Percentiles rank a stretch among this genome's conserved stretches.
phyloP scores from a whole-genome alignment of 2,329 filamentous ascomycete species.

The Lecanosticta acicola region DNA sequence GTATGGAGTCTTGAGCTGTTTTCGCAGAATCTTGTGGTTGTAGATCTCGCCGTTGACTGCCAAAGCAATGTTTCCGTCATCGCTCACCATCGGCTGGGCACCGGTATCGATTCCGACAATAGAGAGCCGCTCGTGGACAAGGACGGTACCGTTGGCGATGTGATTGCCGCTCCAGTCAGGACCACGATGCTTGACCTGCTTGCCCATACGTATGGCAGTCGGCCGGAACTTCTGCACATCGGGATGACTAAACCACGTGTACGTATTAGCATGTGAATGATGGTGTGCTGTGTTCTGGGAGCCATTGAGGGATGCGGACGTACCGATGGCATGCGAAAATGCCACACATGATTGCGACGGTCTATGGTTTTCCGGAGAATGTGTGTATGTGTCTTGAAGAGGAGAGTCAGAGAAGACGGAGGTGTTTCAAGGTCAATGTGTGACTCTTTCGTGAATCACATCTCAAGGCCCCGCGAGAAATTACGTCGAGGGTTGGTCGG shows the following conservation, averaged over 20 bases:
- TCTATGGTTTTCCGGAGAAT: not conserved
- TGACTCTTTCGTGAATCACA: no score
- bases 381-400: not conserved
- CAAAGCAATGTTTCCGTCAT: conserved; percentile 79
- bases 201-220: conserved; percentile 84
- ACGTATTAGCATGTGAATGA: conserved; percentile 16
- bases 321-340: conserved; percentile 89
- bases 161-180: conserved; percentile 95
- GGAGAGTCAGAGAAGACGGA: not conserved
- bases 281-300: conserved; percentile 42
- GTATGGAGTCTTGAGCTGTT: conserved; percentile 74
- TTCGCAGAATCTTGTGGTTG: conserved; percentile 94
- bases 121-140: conserved; percentile 94
- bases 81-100: conserved; percentile 90
- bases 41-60: conserved; percentile 99
- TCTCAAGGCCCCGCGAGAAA: no score
- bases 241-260: conserved; percentile 60
- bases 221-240: conserved; percentile 97
- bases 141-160: conserved; percentile 85
- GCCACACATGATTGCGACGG: conserved; percentile 71
- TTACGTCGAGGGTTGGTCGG: no score
- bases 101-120: conserved; percentile 97
- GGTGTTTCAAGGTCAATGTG: not conserved
- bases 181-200: conserved; percentile 93
- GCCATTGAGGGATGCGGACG: conserved; percentile 74